phyloP scores from a whole-genome alignment of 768 basidiomycete species.

The Porphyrellus cyaneotinctus region DNA sequence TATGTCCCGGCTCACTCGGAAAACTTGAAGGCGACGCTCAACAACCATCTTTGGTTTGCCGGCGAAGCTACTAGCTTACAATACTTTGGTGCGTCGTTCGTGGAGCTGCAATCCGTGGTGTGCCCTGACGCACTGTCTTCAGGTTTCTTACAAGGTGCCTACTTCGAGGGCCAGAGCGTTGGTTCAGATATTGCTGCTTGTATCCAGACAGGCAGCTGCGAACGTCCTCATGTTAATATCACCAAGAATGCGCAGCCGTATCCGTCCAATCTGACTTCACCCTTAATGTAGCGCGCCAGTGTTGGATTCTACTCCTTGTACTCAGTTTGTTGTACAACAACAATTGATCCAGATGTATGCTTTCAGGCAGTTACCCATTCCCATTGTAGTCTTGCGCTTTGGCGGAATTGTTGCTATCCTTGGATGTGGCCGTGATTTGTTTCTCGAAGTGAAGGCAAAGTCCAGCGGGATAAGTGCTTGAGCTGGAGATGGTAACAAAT shows the following conservation, averaged over 20 bases:
- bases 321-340: too few species aligned
- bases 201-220: conserved; percentile 29
- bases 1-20: conserved; percentile 51
- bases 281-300: neutral
- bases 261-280: conserved; percentile 13
- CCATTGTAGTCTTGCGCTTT: too few species aligned
- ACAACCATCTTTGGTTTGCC: conserved; percentile 52
- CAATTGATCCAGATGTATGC: too few species aligned
- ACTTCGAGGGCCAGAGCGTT: conserved; percentile 47
- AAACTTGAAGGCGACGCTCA: conserved; percentile 54
- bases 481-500: too few species aligned
- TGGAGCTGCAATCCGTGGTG: neutral
- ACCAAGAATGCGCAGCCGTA: conserved; percentile 35
- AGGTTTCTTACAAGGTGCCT: conserved; percentile 60
- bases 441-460: too few species aligned
- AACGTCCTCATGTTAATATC: conserved; percentile 23
- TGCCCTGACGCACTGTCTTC: neutral
- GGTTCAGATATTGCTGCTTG: conserved; percentile 42
- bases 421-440: too few species aligned
- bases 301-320: neutral
- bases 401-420: too few species aligned
- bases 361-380: too few species aligned
- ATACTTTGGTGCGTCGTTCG: conserved; percentile 50
- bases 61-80: conserved; percentile 58
- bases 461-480: too few species aligned